These are phyloP conservation scores for Hymenoscyphus occultus DNA, from an alignment of 2,329 filamentous ascomycete genomes.

Conservation along the genomic window DNA sequence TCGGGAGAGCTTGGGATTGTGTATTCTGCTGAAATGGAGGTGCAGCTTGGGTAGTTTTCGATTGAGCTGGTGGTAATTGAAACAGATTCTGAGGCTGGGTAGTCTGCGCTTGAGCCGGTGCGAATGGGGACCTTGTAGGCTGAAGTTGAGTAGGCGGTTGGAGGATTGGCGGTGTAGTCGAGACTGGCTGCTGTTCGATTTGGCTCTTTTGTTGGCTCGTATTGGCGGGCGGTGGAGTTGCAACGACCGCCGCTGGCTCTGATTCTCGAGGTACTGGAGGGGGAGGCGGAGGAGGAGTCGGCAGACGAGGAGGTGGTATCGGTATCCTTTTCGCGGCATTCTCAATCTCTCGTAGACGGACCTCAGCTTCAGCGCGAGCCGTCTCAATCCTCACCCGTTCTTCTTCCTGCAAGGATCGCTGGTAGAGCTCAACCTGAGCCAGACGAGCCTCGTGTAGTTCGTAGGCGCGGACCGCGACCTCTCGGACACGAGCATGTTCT, in stretches of 20 bases:
- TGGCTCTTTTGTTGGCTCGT: background rate
- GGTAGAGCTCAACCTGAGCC: slow-evolving; percentile 34
- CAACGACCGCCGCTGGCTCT: slow-evolving; percentile 1
- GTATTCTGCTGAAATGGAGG: slow-evolving; percentile 2
- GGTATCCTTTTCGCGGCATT: slow-evolving; percentile 36
- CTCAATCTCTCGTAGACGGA: slow-evolving; percentile 48
- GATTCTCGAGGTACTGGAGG: slow-evolving; percentile 10
- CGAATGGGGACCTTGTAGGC: background rate
- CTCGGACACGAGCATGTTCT: slow-evolving; percentile 63
- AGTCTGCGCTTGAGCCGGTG: background rate
- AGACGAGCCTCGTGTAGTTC: slow-evolving; percentile 47
- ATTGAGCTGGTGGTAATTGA: background rate
- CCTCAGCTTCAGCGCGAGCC: slow-evolving; percentile 50
- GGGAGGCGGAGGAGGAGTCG: slow-evolving; percentile 22
- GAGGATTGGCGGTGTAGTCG: background rate
- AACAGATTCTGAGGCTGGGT: background rate
- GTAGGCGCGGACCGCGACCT: slow-evolving; percentile 48
- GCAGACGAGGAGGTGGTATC: slow-evolving; percentile 23
- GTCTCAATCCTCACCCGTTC: slow-evolving; percentile 33
- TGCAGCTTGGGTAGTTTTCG: background rate
- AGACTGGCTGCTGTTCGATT: background rate
- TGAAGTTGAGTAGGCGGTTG: background rate
- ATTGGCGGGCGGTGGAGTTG: background rate
- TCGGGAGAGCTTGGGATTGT: slow-evolving; percentile 4
- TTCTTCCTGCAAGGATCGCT: slow-evolving; percentile 21